These are phyloP conservation scores for Plasmodium berghei DNA, from an alignment of 169 alveolate genomes.

Conservation along the genomic window DNA sequence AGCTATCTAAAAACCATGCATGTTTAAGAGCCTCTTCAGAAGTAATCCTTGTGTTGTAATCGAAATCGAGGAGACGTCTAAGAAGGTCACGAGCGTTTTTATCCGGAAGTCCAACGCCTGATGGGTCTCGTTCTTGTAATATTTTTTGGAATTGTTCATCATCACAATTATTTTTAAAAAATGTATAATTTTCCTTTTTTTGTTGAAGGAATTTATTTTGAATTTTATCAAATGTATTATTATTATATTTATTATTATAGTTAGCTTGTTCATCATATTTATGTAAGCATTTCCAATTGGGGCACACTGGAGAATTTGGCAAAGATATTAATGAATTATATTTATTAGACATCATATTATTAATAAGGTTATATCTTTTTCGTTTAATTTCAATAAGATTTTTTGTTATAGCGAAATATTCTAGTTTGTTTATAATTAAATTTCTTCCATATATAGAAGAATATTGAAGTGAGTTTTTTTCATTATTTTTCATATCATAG, in stretches of 20 bases:
- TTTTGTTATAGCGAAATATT: neutral
- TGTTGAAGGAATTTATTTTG: neutral
- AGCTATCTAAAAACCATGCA: slow-evolving; percentile 78
- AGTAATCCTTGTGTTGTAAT: slow-evolving; percentile 83
- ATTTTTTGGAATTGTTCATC: slow-evolving; percentile 62
- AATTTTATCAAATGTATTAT: neutral
- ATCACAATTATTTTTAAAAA: slow-evolving; percentile 7
- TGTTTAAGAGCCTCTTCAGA: slow-evolving; percentile 88
- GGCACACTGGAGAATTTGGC: slow-evolving; percentile 45
- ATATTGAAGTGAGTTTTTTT: neutral
- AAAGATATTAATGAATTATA: slow-evolving; percentile 20
- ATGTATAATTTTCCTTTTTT: neutral
- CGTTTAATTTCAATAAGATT: slow-evolving; percentile 24
- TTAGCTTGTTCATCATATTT: neutral
- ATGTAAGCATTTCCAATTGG: slow-evolving; percentile 30
- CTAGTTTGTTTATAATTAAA: slow-evolving; percentile 19
- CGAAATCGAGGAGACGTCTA: slow-evolving; percentile 81
- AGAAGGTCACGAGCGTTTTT: slow-evolving; percentile 84
- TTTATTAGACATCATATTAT: slow-evolving; percentile 7
- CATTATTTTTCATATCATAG: neutral
- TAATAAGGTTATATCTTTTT: neutral
- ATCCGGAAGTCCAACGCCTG: slow-evolving; percentile 70
- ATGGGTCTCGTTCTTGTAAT: slow-evolving; percentile 56
- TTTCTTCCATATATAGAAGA: slow-evolving; percentile 33
- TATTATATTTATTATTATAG: no score